Base-by-base conservation (phyloP, 2,329 filamentous ascomycete genomes). In the Pseudopithomyces chartarum region DNA sequence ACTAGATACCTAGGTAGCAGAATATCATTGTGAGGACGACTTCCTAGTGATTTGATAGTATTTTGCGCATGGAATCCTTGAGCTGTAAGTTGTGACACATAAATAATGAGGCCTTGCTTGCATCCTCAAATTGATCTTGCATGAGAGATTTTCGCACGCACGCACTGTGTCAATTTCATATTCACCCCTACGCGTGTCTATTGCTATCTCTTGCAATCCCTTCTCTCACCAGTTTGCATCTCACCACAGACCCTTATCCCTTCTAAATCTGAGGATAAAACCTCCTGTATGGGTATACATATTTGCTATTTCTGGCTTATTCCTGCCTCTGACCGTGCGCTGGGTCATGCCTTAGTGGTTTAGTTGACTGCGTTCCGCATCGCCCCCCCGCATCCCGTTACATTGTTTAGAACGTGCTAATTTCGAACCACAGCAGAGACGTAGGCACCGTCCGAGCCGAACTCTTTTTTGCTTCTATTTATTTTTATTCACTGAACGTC, bases 341-440 rank as follows among this genome's bases (percentile, higher is more conserved):
- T 48, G 45, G 45, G 19, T n/a, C 17, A 48, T 48, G 45, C 32
- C 45, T 48, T 48, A 38, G 40, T 40, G 12, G 29, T 38, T 7
- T 44, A 46, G 44, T 2, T 46, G 22, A 29, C 34, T 36, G 45
- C 32, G 32, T 48, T 48, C 45, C 32, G 32, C 29, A 13, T n/a
- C n/a, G n/a, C 11, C 15, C 32, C 29, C 23, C 15, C 22, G n/a
- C n/a, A n/a, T n/a, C 12, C 11, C 6, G 17, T 2, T 4, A 2
- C 12, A n/a, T n/a, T n/a, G n/a, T 22, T 26, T 11, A 11, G 17
- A 34, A 13, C 34, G 29, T 47, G 44, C 44, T 47, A 33, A 48
- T 17, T 48, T 48, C 45, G 32, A 48, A 15, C 23, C 45, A 19
- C 45, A 36, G n/a, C 8, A 47, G 45, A 48, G 45, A 48, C 32